Conservation (phyloP, 352 stramenopile genomes). For the Pythium scleroteichum region DNA sequence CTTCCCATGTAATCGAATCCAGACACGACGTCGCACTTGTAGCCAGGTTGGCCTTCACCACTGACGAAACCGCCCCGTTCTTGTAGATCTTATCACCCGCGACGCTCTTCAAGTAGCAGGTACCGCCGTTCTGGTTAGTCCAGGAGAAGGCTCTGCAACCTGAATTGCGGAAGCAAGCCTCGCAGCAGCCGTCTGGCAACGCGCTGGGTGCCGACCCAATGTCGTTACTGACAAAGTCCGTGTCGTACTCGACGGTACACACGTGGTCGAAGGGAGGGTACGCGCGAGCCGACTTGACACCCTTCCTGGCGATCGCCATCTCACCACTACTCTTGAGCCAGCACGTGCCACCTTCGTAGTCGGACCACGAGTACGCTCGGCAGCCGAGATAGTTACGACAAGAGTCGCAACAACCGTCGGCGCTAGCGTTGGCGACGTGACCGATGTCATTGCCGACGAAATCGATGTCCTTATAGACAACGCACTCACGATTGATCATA, state of each 20-base stretch:
- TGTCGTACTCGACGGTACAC: no score
- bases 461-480: background rate
- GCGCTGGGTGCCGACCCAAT: no score
- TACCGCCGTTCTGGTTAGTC: no score
- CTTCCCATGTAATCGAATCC: no score
- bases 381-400: background rate
- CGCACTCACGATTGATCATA: background rate
- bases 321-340: constrained; percentile 24
- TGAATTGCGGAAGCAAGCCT: no score
- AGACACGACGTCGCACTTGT: no score
- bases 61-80: background rate
- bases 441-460: background rate
- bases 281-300: no score
- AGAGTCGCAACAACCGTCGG: background rate
- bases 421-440: background rate
- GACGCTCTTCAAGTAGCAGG: background rate
- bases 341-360: constrained; percentile 21
- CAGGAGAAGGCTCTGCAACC: no score
- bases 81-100: background rate
- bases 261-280: no score
- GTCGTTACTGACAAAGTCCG: no score
- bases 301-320: background rate
- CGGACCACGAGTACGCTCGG: constrained; percentile 21
- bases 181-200: no score
- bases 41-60: background rate